Conservation (phyloP, 2,329 filamentous ascomycete species). For the Paraphoma sp. region DNA sequence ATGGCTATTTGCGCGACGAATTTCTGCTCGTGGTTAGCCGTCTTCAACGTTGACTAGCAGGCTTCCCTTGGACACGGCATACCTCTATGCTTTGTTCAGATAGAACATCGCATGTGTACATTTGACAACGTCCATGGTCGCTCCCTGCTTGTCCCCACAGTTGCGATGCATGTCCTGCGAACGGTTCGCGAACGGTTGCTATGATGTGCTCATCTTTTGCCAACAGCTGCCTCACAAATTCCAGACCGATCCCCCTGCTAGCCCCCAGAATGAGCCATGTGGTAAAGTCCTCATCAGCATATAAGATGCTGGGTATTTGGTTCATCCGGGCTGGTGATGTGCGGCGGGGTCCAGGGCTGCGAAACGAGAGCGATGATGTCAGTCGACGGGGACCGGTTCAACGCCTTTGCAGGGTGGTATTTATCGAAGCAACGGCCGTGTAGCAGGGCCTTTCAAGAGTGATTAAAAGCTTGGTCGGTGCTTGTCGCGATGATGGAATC, state of each 20-base stretch:
- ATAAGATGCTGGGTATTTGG: conserved; percentile 52
- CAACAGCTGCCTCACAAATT: conserved; percentile 60
- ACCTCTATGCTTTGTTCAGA: conserved; percentile 59
- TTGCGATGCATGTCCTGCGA: conserved; percentile 47
- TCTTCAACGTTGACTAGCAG: background rate
- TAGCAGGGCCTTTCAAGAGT: background rate
- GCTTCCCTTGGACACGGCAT: conserved; percentile 8
- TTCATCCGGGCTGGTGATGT: conserved; percentile 41
- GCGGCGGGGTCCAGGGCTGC: conserved; percentile 13
- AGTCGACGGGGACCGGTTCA: background rate
- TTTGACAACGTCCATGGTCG: conserved; percentile 55
- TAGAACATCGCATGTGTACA: conserved; percentile 61
- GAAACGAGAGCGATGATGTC: conserved; percentile 14
- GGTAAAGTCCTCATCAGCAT: conserved; percentile 49
- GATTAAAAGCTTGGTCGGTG: conserved; percentile 3
- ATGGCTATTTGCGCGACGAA: conserved; percentile 51
- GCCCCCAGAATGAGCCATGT: conserved; percentile 58
- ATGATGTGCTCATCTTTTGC: conserved; percentile 57
- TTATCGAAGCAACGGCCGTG: background rate
- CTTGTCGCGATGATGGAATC: conserved; percentile 13
- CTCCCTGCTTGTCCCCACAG: conserved; percentile 52
- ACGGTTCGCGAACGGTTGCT: conserved; percentile 57
- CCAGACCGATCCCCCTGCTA: conserved; percentile 58
- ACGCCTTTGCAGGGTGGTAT: background rate
- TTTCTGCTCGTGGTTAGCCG: conserved; percentile 39